Evolutionary conservation across 2,329 filamentous ascomycete species (phyloP), one percentile per base, ranked within the genome.

Genomic region (Hawksworthiomyces lignivorus): DNA sequence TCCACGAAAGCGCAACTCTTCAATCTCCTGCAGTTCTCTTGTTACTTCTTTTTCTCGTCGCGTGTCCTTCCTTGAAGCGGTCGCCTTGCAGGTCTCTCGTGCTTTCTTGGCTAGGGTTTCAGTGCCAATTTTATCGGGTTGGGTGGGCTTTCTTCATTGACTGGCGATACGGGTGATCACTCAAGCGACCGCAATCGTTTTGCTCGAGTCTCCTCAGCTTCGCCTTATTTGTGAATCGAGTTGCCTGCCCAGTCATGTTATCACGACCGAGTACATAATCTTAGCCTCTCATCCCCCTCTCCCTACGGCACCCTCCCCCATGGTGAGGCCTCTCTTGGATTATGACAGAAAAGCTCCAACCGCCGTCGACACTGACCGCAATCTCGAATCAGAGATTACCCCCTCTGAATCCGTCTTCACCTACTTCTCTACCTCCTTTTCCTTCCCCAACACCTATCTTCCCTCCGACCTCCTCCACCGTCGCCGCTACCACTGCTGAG

Each of bases 271-370:
- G 30, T 18, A 44, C 31, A 45, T 49, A 45, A 43, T 38, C n/a
- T 43, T 29, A 26, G 14, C 21, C 29, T 24, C 27, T 18, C 5
- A n/a, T 35, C 21, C n/a, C 18, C 35, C 26, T 12, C 45, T 24
- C 49, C 55, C 53, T 56, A 55, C 57, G 56, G 57, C 56, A 52
- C 52, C 52, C 48, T 52, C 51, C 52, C 50, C 51, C 54, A 62
- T 59, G 56, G 60, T 62, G 69, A 68, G 68, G 65, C 60, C 60
- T 55, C 52, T 60, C 50, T 52, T 66, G 70, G 69, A 80, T 70
- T 76, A 80, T 80, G 75, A 79, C 73, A 64, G 75, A 80, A 62
- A 76, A 69, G 60, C 63, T 65, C 50, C 63, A 62, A 53, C 59
- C 68, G 60, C 65, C 72, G 62, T 68, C 68, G 56, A 73, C 73